Evolutionary conservation across 2,329 filamentous ascomycete genomes (phyloP).

Genomic region (Aureobasidium melanogenum): DNA sequence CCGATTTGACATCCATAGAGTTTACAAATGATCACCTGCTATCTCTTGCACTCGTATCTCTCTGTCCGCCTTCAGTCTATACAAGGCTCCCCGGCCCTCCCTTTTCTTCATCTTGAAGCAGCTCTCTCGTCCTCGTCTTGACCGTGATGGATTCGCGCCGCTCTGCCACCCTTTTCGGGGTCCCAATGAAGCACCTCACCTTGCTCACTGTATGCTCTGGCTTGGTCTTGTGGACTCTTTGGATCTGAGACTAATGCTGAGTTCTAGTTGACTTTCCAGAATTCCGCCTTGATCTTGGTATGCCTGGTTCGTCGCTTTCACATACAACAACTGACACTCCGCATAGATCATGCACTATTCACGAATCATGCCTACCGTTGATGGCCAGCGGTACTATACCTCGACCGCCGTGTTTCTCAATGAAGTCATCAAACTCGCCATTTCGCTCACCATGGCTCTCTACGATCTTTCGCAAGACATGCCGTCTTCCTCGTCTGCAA

Average conservation of each 20-base stretch:
- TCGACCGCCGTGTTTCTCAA: constrained; percentile 92
- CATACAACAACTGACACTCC: neutral
- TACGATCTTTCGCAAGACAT: constrained; percentile 75
- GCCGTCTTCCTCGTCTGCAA: constrained; percentile 69
- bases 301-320: constrained; percentile 16
- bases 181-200: constrained; percentile 61
- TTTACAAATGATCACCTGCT: neutral
- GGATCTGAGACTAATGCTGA: constrained; percentile 19
- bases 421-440: constrained; percentile 80
- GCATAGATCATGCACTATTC: constrained; percentile 85
- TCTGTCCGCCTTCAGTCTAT: neutral
- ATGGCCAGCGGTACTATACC: constrained; percentile 81
- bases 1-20: neutral
- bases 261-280: constrained; percentile 65
- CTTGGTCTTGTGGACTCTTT: neutral
- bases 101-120: neutral
- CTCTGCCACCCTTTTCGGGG: constrained; percentile 33
- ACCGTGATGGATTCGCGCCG: constrained; percentile 17
- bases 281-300: constrained; percentile 68
- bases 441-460: constrained; percentile 78
- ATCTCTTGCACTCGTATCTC: neutral
- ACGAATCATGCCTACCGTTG: constrained; percentile 75
- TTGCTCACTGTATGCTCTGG: constrained; percentile 49
- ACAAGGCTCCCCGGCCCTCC: neutral
- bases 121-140: neutral